Evolutionary conservation across 1,284 basidiomycete genomes (phyloP), one percentile per base, ranked within the genome.

Genomic region (Sutorius eximius): DNA sequence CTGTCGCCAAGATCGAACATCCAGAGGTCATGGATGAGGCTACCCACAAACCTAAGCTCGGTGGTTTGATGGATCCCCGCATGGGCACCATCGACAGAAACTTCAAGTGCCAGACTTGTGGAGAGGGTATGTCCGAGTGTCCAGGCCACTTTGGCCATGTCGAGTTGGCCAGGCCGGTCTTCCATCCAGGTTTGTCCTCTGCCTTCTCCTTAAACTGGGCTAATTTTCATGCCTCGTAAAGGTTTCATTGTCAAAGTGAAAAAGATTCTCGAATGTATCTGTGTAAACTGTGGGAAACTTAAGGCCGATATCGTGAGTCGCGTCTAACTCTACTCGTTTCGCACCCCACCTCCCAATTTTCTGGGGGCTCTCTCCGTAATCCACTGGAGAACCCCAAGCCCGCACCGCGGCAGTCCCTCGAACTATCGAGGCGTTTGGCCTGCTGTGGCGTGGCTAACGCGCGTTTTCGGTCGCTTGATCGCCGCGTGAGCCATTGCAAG

Each of bases 51-150:
- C 91, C 89, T 50, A 96, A 95, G 78, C 81, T 86, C 55, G 95
- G 92, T 56, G 97, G 97, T 59, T 81, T 99, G 65, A 97, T 97
- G 85, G 97, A 99, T 77, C 94, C 95, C 51, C 87, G 94, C 56
- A 93, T 99, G 87, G 97, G 97, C 46, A 99, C 93, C 45, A 98
- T 98, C 73, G 96, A 99, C 79, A 85, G 97, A 61, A 98, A 98
- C 75, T 98, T 97, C 80, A 99, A 99, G 80, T 99, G 97, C 73
- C 95, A 98, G 78, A 99, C 97, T 27, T 99, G 97, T 75, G 95
- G 95, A 67, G 95, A 98, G 82, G 96, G 95, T 47, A 97, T 96
- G 93, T 88, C 93, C 32, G 93, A 96, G 71, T 96, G 95, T 76
- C 96, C 97, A 32, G 97, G 97, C 53, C 97, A 99, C 75, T 99